These are phyloP conservation scores for Coniosporium tulheliwenetii DNA, from an alignment of 2,329 filamentous ascomycete species.

Conservation along the genomic window DNA sequence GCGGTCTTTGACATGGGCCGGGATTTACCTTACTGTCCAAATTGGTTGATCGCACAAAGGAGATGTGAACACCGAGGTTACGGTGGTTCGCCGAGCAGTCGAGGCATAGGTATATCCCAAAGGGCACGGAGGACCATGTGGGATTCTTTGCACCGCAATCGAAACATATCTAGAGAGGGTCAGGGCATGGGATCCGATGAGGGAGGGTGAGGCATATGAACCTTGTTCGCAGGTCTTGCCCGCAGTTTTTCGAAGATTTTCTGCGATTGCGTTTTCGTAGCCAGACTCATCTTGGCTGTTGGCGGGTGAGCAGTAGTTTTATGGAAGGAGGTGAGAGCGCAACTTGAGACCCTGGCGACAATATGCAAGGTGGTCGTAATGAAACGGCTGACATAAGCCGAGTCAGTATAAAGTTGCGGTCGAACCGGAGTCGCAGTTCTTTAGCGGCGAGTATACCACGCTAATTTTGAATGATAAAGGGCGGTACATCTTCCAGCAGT, in stretches of 20 bases:
- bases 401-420: no score
- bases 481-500: no score
- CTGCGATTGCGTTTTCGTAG: constrained; percentile 87
- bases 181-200: constrained; percentile 6
- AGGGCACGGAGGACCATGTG: constrained; percentile 93
- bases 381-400: no score
- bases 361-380: no score
- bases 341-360: no score
- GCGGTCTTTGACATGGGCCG: not conserved
- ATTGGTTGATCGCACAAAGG: constrained; percentile 95
- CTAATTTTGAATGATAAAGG: no score
- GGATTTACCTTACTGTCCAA: constrained; percentile 65
- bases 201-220: constrained; percentile 23
- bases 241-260: constrained; percentile 98
- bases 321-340: no score
- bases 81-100: constrained; percentile 96
- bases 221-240: constrained; percentile 88
- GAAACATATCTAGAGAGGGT: constrained; percentile 65
- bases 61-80: constrained; percentile 96
- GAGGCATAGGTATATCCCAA: constrained; percentile 94
- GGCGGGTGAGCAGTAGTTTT: no score
- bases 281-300: constrained; percentile 36
- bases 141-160: constrained; percentile 96
- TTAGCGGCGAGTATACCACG: no score
- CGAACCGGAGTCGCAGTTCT: no score